These are phyloP conservation scores for Pyrenopolyporus hunteri DNA, from an alignment of 495 filamentous ascomycete species.

Conservation along the genomic window DNA sequence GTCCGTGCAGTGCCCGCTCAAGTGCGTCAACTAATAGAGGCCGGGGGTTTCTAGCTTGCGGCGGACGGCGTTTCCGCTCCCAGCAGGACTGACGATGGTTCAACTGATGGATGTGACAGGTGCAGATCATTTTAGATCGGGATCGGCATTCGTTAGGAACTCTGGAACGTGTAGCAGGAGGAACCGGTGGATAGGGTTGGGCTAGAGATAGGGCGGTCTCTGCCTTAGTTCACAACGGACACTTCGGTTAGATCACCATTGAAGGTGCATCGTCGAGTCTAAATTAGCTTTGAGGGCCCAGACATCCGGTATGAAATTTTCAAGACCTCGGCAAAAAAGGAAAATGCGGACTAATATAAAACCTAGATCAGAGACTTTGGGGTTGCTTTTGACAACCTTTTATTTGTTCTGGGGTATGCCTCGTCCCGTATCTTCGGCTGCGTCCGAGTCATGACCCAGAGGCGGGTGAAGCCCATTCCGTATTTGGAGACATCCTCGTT, in stretches of 20 bases:
- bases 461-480: background rate
- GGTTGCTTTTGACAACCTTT: constrained; percentile 7
- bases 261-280: constrained; percentile 10
- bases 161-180: constrained; percentile 4
- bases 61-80: background rate
- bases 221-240: background rate
- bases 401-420: background rate
- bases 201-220: constrained; percentile 1
- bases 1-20: constrained; percentile 3
- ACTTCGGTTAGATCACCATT: background rate
- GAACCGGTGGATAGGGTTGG: constrained; percentile 5
- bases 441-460: constrained; percentile 25
- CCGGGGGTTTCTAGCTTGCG: constrained; percentile 5
- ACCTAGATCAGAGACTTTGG: constrained; percentile 1
- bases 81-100: background rate
- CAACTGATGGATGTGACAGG: constrained; percentile 15
- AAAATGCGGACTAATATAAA: constrained; percentile 20
- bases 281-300: constrained; percentile 12
- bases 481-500: constrained; percentile 9
- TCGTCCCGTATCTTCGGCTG: constrained; percentile 9
- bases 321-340: constrained; percentile 5
- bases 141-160: constrained; percentile 8
- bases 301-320: background rate
- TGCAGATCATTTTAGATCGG: constrained; percentile 28
- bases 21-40: constrained; percentile 7